Percentiles rank a stretch among this genome's conserved stretches.
Evolutionary conservation across 352 stramenopile species (phyloP).

Genomic region (Saprolegnia parasitica): DNA sequence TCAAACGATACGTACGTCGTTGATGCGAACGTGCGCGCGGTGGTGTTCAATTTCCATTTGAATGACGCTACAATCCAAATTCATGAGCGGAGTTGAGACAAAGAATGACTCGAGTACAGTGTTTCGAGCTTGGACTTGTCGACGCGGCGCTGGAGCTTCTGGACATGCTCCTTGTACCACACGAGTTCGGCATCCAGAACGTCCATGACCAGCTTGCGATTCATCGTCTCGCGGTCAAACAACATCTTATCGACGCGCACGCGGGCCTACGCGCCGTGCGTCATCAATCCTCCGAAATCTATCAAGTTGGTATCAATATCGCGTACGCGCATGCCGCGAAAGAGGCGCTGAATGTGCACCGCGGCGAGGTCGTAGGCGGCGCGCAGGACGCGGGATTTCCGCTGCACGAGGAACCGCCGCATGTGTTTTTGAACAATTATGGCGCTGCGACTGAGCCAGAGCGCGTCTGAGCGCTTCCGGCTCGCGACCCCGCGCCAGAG

Average conservation of each 20-base stretch:
- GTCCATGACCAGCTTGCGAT: conserved; percentile 62
- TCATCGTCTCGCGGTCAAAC: conserved; percentile 51
- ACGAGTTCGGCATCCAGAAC: conserved; percentile 65
- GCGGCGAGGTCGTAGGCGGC: conserved; percentile 31
- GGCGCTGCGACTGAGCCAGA: conserved; percentile 45
- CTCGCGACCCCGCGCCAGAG: conserved; percentile 50
- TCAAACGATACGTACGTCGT: conserved; percentile 42
- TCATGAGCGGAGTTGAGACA: background rate
- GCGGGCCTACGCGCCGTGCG: conserved; percentile 30
- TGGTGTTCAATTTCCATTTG: conserved; percentile 67
- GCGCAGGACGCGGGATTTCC: conserved; percentile 33
- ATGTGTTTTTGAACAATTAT: conserved; percentile 54
- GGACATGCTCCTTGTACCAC: conserved; percentile 54
- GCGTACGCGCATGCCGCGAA: conserved; percentile 47
- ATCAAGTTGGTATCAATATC: no score
- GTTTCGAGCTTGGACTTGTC: conserved; percentile 50
- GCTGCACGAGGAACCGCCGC: conserved; percentile 45
- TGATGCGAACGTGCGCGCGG: conserved; percentile 49
- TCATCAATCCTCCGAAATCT: background rate
- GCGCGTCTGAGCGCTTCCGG: conserved; percentile 44
- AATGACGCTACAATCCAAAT: conserved; percentile 37
- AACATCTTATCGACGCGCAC: conserved; percentile 39
- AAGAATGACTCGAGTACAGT: conserved; percentile 35
- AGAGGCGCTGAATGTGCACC: conserved; percentile 60
- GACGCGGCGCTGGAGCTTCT: conserved; percentile 50